Evolutionary conservation across 371 early-diverging fungal genomes (phyloP), one percentile per base, ranked within the genome.

Genomic region (Mortierella sp.): DNA sequence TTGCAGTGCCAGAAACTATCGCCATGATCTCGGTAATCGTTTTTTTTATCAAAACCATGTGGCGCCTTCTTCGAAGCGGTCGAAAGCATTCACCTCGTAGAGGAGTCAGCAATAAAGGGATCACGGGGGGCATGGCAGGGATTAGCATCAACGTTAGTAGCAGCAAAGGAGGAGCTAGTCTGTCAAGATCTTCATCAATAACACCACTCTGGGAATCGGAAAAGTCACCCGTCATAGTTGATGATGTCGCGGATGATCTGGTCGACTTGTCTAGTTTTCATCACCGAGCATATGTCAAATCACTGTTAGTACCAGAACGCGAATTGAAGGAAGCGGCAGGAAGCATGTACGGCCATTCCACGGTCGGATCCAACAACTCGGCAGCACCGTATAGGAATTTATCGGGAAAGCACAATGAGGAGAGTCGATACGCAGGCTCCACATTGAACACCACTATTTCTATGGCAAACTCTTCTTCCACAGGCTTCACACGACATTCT

Each of bases 1-100:
- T 81, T 47, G 81, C 81, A 11, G 72, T 72, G 0, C 81, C 81
- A 19, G 81, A 81, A 48, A 81, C 81, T 4, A 53, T 75, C 7
- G 81, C 81, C 19, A 62, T 81, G 72, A 21, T 69, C 10, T 81
- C 76, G 0, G 81, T 75, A 8, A 47, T 52, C 4, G 22, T 67
- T 1, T 81, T 81, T 47, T 81, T 81, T 40, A 43, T 72, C 28
- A 81, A 81, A 38, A 81, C 76, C 1, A 68, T 75, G 62, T 81
- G 81, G 81, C 22, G 32, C 7, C 40, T 59, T 57, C 13, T 53
- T 19, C 62, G 64, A 53, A 28, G 45, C 0, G 59, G 63, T 13
- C 62, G 41, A 5, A 38, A 67, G 7, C n/a, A 36, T 38, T 24
- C 19, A 4, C 19, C 16, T 33, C 60, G 40, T 21, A 60, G 50